Evolutionary conservation across 2,329 filamentous ascomycete species (phyloP).

Genomic region (Grosmannia penicillata): DNA sequence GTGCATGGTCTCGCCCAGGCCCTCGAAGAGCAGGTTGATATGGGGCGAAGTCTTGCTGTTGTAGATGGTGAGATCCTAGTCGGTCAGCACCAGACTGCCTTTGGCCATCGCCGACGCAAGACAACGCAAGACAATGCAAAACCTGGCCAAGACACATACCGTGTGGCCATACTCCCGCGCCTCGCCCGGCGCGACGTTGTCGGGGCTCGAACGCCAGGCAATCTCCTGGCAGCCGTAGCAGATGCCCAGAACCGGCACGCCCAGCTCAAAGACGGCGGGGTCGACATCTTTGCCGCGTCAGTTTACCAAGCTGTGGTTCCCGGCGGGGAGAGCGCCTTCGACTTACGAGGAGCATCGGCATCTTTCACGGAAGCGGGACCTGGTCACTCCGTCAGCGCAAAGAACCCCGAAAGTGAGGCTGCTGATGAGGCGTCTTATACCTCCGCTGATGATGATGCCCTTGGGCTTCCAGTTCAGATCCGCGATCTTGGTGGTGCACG

Average conservation of each 20-base stretch:
- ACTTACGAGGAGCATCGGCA: conserved; percentile 43
- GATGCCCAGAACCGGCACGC: conserved; percentile 20
- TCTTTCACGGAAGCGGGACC: conserved; percentile 66
- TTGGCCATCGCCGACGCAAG: conserved; percentile 55
- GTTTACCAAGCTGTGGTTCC: neutral
- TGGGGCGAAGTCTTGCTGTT: conserved; percentile 37
- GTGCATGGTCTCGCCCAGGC: conserved; percentile 53
- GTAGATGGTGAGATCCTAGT: conserved; percentile 48
- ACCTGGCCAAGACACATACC: neutral
- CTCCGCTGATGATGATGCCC: conserved; percentile 67
- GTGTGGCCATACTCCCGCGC: conserved; percentile 24
- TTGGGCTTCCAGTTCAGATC: conserved; percentile 44
- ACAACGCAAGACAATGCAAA: neutral
- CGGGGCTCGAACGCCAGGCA: conserved; percentile 8
- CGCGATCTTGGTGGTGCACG: neutral
- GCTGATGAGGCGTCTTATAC: conserved; percentile 15
- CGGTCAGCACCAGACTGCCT: too few relatives aligned
- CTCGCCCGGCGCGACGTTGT: conserved; percentile 54
- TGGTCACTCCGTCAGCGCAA: conserved; percentile 3
- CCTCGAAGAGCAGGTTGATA: conserved; percentile 66
- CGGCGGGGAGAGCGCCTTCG: conserved; percentile 2
- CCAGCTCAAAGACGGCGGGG: conserved; percentile 58
- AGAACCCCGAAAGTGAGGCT: conserved; percentile 5
- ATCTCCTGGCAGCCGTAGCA: conserved; percentile 8
- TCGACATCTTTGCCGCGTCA: conserved; percentile 43